Evolutionary conservation across 2,329 filamentous ascomycete genomes (phyloP), one percentile per base, ranked within the genome.

Genomic region (Trematosphaeria pertusa): DNA sequence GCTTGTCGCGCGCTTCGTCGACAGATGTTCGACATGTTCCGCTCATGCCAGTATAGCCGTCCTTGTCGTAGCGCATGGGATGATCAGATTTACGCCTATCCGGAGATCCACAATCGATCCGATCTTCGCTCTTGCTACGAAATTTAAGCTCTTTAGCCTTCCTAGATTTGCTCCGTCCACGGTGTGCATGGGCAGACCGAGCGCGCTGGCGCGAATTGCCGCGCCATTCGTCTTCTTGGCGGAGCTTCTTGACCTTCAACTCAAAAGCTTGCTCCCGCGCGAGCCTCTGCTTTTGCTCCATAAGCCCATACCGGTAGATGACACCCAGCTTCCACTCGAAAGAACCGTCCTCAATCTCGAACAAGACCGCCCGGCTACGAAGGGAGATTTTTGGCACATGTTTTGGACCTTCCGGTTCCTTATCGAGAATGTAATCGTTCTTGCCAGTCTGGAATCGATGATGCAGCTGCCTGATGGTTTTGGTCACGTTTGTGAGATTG

Each of bases 251-350:
- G 11, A 88, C 82, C 70, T 99, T 99, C 48, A 96, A 78, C 11
- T 85, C 79, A 72, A 95, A 97, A 0, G 93, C 93, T 56, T 96
- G 91, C 69, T 96, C 91, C 33, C 94, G 85, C 4, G 93, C 92
- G 43, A 96, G 77, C 15, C 94, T 84, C 70, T 97, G 94, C 67
- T 87, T 87, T 71, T 97, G 93, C 70, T 99, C 94, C 44, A 92
- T 78, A 15, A 93, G 80, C 0, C 95, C 94, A 35, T 90, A 85
- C 22, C 93, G 86, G 70, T 97, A 99, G 40, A 99, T 99, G 65
- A 91, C 86, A 12, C 92, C 91, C 8, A 99, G 78, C 68, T 97
- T 97, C 89, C 92, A 99, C 70, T 99, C 94, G 63, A 99, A 99
- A 0, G 90, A 87, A 38, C 94, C 93, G 68, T 99, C 94, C 73